Base-by-base conservation (phyloP, 768 basidiomycete species). In the Lentinula edodes region DNA sequence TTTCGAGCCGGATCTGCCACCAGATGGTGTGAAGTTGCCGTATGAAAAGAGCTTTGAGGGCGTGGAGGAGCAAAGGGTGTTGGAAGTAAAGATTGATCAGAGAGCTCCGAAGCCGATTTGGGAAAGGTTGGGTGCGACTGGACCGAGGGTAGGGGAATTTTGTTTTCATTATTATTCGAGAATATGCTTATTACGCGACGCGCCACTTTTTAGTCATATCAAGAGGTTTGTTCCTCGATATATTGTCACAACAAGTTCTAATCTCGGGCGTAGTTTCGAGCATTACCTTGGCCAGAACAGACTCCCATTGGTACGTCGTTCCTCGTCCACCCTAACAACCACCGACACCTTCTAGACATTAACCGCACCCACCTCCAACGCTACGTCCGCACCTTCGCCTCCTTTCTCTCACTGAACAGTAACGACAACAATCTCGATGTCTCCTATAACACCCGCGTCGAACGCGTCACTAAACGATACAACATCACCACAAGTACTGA, bases 371-470 rank as follows among this genome's bases (percentile, higher is more conserved):
- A 72, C 50, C 43, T 77, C 38, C 66, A 70, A 59, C 68, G 72
- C 45, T 78, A 83, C 64, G 61, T 81, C 6, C 75, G 75, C 15
- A 68, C 74, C 1, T 81, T 78, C 56, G 76, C 77, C 9, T 76
- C 76, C 2, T 75, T 70, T 65, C 75, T 75, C 36, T 72, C 74
- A n/a, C 61, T 80, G 20, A 79, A 80, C 66, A 73, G 69, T 62
- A 74, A 82, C 60, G 80, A 80, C 55, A 66, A 69, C 7, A 79
- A 75, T 58, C 70, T 72, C 0, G 66, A 73, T 32, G 60, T 75
- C 2, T 73, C 74, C 2, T 82, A 78, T 67, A 78, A 79, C 66
- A 83, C 81, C 0, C 77, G 80, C 9, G 80, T 83, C 9, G 80
- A 83, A 57, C 69, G 67, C 13, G 69, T 78, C 32, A 73, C 79